A percentile compares a stretch with the other conserved stretches of the same genome.
These are phyloP conservation scores for Exserohilum rostratum DNA, from an alignment of 2,329 filamentous ascomycete genomes.

Conservation along the genomic window DNA sequence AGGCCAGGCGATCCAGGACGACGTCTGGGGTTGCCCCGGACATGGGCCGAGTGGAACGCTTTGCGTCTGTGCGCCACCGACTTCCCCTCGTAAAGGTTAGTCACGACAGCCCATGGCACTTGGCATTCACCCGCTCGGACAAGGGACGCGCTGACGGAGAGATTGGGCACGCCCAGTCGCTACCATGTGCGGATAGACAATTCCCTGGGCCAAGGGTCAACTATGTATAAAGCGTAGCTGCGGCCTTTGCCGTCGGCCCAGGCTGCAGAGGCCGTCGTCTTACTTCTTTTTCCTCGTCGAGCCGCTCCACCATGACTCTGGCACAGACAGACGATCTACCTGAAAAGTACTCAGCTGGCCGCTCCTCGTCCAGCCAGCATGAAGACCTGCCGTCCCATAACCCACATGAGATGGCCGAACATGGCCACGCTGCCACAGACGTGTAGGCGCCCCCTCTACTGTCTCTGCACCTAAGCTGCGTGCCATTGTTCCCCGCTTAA, in stretches of 20 bases:
- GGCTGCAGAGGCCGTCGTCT: neutral
- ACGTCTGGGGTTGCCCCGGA: constrained; percentile 9
- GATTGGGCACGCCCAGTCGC: constrained; percentile 6
- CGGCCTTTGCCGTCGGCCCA: constrained; percentile 11
- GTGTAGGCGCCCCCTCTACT: constrained; percentile 23
- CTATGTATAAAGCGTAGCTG: constrained; percentile 11
- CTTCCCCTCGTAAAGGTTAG: constrained; percentile 10
- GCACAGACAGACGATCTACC: constrained; percentile 1
- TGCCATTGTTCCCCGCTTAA: constrained; percentile 7
- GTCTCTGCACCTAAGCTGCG: neutral
- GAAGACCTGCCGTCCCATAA: constrained; percentile 37
- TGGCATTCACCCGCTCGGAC: constrained; percentile 8
- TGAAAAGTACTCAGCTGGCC: constrained; percentile 17
- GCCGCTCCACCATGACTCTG: constrained; percentile 14
- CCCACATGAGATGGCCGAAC: constrained; percentile 34
- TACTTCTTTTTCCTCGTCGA: neutral
- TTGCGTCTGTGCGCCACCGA: neutral
- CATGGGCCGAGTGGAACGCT: constrained; percentile 15
- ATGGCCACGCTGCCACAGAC: constrained; percentile 41
- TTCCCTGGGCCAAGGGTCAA: neutral
- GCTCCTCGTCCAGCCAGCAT: constrained; percentile 27
- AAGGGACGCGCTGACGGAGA: constrained; percentile 4
- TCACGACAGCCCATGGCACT: constrained; percentile 1
- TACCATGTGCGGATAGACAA: neutral
- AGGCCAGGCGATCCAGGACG: constrained; percentile 10